phyloP scores from a whole-genome alignment of 2,329 filamentous ascomycete genomes.

The Cordyceps javanica region DNA sequence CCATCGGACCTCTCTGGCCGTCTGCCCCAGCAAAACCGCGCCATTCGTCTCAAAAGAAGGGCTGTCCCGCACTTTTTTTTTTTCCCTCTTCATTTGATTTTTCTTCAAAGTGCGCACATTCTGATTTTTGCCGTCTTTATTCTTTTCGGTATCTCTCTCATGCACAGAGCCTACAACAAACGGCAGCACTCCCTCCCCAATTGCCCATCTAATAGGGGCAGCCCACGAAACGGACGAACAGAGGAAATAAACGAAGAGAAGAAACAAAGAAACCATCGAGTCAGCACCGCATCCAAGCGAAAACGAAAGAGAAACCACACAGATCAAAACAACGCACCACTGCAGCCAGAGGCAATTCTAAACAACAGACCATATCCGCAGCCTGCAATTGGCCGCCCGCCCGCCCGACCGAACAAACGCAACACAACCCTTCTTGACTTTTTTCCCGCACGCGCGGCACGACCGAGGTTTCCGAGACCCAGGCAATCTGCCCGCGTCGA shows the following conservation, averaged over 20 bases:
- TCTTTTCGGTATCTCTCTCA: neutral
- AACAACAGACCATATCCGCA: neutral
- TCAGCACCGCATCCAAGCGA: neutral
- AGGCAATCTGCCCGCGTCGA: neutral
- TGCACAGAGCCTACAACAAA: neutral
- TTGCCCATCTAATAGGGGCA: neutral
- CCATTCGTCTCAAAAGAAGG: constrained; percentile 7
- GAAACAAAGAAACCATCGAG: neutral
- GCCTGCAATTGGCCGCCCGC: constrained; percentile 5
- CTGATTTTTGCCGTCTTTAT: neutral
- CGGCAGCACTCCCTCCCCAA: neutral
- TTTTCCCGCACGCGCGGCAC: neutral
- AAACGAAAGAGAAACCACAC: neutral
- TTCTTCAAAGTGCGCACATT: constrained; percentile 8
- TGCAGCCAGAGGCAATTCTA: neutral
- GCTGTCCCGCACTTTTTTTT: constrained; percentile 11
- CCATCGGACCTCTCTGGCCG: constrained; percentile 12
- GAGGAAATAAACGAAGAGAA: neutral
- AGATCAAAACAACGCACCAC: neutral
- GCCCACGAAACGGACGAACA: neutral
- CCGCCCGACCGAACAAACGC: neutral
- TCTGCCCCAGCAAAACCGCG: neutral
- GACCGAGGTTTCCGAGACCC: neutral
- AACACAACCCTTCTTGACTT: no score
- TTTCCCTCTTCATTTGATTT: no score